phyloP scores from a whole-genome alignment of 495 filamentous ascomycete species.

The Bryoglossum gracile region DNA sequence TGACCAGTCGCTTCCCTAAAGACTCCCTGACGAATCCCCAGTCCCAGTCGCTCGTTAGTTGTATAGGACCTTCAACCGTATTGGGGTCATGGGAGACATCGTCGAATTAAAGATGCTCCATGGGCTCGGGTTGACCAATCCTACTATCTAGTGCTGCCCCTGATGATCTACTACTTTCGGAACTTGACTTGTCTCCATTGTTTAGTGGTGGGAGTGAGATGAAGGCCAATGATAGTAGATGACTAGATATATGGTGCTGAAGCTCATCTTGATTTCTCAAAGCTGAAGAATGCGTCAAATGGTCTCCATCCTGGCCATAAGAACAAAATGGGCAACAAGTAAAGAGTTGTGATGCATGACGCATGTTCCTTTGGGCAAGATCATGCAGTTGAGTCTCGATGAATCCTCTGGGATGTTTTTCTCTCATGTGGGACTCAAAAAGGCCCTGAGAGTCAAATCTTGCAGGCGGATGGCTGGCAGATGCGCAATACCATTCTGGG shows the following conservation, averaged over 20 bases:
- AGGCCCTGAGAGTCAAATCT: not conserved
- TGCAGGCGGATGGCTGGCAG: not conserved
- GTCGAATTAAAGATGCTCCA: conserved; percentile 1
- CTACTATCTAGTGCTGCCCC: conserved; percentile 1
- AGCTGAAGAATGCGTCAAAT: not conserved
- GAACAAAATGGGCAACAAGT: not conserved
- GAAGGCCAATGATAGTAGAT: not conserved
- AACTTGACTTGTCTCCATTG: not conserved
- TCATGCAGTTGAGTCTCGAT: not conserved
- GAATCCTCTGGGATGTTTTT: not conserved
- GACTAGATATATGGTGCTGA: not conserved
- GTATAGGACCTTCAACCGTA: not conserved
- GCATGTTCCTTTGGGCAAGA: not conserved
- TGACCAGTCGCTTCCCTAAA: conserved; percentile 1
- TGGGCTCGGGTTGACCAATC: conserved; percentile 1
- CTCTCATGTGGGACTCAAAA: not conserved
- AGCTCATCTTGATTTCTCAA: not conserved
- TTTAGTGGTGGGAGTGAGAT: not conserved
- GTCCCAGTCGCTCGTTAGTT: not conserved
- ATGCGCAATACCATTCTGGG: not conserved
- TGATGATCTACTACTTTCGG: not conserved
- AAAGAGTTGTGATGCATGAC: not conserved
- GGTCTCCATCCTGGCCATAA: not conserved
- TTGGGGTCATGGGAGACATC: not conserved
- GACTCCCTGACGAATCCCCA: conserved; percentile 1